A percentile compares a stretch with the other conserved stretches of the same genome.
Conservation (phyloP, 2,329 filamentous ascomycete species). For the Colletotrichum melonis region DNA sequence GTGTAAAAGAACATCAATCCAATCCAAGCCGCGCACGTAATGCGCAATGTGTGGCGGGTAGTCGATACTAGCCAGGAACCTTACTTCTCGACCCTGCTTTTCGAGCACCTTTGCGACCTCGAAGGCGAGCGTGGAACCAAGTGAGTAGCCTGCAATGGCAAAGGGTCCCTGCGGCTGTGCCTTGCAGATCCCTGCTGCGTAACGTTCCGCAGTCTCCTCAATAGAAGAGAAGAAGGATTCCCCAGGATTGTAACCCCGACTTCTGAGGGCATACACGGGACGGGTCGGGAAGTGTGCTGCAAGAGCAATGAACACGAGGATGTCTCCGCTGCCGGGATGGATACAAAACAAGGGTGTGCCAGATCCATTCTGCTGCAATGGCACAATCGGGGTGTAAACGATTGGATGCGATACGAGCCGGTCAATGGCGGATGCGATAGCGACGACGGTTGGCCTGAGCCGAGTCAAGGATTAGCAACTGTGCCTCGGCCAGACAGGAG, state of each 20-base stretch:
- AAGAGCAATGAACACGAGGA: constrained; percentile 51
- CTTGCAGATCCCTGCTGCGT: constrained; percentile 49
- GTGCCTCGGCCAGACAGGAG: background rate
- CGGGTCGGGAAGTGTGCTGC: constrained; percentile 51
- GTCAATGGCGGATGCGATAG: constrained; percentile 36
- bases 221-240: constrained; percentile 49
- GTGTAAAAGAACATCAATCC: constrained; percentile 46
- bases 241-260: constrained; percentile 48
- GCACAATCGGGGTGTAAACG: constrained; percentile 49
- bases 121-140: constrained; percentile 56
- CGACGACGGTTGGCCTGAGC: constrained; percentile 15
- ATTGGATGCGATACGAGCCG: constrained; percentile 5
- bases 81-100: constrained; percentile 46
- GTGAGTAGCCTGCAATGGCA: constrained; percentile 58
- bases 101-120: constrained; percentile 58
- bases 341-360: constrained; percentile 52
- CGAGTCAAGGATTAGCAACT: background rate
- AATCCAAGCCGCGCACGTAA: constrained; percentile 47
- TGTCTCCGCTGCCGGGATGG: constrained; percentile 53
- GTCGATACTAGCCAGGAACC: constrained; percentile 54
- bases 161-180: constrained; percentile 58
- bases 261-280: constrained; percentile 57
- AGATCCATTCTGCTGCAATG: constrained; percentile 42
- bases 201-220: constrained; percentile 49
- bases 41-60: constrained; percentile 55